These are phyloP conservation scores for Lecanicillium sp. DNA, from an alignment of 2,329 filamentous ascomycete species.

Conservation along the genomic window DNA sequence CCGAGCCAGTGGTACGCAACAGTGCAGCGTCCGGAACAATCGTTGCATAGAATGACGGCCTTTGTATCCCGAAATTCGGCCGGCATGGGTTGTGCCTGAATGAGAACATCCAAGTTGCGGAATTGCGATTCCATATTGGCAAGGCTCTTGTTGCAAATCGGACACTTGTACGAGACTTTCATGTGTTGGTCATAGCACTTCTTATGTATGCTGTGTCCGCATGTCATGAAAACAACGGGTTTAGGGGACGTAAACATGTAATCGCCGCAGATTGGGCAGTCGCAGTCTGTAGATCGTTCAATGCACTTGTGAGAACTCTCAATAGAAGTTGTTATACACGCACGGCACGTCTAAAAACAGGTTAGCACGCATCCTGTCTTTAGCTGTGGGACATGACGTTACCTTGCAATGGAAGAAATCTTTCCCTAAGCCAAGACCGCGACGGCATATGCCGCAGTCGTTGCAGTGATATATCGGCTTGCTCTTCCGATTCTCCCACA, in stretches of 20 bases:
- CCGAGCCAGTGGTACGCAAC: conserved; percentile 93
- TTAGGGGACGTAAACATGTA: conserved; percentile 91
- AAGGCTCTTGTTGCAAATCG: conserved; percentile 93
- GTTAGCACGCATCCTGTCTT: conserved; percentile 5
- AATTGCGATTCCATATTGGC: conserved; percentile 97
- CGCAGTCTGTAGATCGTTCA: conserved; percentile 86
- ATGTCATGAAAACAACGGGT: conserved; percentile 87
- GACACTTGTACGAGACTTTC: conserved; percentile 87
- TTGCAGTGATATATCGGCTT: conserved; percentile 95
- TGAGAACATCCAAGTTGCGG: conserved; percentile 80
- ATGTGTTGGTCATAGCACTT: conserved; percentile 85
- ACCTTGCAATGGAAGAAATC: conserved; percentile 99
- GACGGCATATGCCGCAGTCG: conserved; percentile 91
- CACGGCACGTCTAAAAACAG: conserved; percentile 69
- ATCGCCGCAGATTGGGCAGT: conserved; percentile 94
- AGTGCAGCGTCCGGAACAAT: conserved; percentile 81
- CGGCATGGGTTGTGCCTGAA: conserved; percentile 88
- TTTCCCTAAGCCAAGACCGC: conserved; percentile 85
- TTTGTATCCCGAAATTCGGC: conserved; percentile 69
- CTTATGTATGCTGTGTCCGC: conserved; percentile 92
- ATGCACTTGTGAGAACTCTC: conserved; percentile 86
- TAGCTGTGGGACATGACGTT: conserved; percentile 15
- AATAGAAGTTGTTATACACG: conserved; percentile 86
- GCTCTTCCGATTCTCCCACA: conserved; percentile 89
- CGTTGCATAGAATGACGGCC: conserved; percentile 86